phyloP scores from a whole-genome alignment of 148 eudicot species.

The Simmondsia chinensis region DNA sequence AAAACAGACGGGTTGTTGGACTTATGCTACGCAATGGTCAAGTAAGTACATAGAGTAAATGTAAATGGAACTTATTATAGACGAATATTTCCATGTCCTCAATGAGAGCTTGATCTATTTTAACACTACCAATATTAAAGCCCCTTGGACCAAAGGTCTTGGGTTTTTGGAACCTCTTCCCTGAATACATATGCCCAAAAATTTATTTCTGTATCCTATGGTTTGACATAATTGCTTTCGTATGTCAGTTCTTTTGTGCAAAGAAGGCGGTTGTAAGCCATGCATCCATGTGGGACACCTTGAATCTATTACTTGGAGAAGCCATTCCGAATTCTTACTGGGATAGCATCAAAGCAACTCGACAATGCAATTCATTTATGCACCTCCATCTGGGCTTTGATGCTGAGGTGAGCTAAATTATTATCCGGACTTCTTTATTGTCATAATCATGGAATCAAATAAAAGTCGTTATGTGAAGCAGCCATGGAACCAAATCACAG shows the following conservation, averaged over 20 bases:
- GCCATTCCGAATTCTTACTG: conserved; percentile 54
- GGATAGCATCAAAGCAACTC: conserved; percentile 53
- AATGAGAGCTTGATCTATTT: too few relatives aligned
- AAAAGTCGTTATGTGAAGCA: too few relatives aligned
- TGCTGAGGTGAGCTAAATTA: conserved; percentile 49
- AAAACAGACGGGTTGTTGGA: conserved; percentile 89
- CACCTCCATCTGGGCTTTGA: conserved; percentile 98
- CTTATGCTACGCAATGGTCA: conserved; percentile 84
- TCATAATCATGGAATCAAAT: too few relatives aligned
- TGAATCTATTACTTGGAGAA: conserved; percentile 61
- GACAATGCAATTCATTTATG: conserved; percentile 97
- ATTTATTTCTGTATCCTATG: too few relatives aligned
- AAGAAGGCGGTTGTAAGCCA: conserved; percentile 96
- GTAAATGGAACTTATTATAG: too few relatives aligned
- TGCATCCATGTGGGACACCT: conserved; percentile 99
- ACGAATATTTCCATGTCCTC: too few relatives aligned
- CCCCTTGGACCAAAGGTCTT: too few relatives aligned
- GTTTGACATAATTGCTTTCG: neutral
- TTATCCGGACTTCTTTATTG: neutral
- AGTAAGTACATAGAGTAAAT: too few relatives aligned
- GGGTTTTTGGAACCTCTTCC: too few relatives aligned
- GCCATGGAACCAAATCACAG: too few relatives aligned
- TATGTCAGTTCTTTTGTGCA: conserved; percentile 93
- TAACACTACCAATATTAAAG: too few relatives aligned
- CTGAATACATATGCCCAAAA: too few relatives aligned